Evolutionary conservation across 2,329 filamentous ascomycete genomes (phyloP), one percentile per base, ranked within the genome.

Genomic region (Diaporthe vexans): DNA sequence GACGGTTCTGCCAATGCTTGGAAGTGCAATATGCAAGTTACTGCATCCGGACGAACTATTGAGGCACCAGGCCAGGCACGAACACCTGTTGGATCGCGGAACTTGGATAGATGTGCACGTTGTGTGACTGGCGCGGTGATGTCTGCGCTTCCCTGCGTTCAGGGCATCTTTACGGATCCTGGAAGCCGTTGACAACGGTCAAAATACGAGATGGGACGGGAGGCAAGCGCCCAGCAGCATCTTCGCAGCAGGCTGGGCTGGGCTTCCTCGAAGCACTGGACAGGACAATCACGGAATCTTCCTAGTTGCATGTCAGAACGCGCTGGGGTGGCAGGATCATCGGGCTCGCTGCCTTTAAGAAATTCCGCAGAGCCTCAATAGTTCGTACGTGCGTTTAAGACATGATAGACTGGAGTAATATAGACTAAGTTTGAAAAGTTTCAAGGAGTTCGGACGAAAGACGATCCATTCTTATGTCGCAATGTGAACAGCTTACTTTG

Each of bases 41-140:
- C 72, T 70, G 21, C 11, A 70, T 73, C 11, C 37, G 63, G 52
- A 46, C 37, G n/a, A 37, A 63, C 57, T 72, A 72, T 63, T 56
- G 70, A 43, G 19, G 21, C 9, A 24, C 37, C 46, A 35, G 10
- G 24, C 29, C 46, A 48, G n/a, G 10, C 51, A 10, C 11, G 26
- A 24, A 17, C 24, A 61, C 33, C n/a, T 35, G 70, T 63, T 72
- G 70, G 70, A 29, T 24, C 17, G 33, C 57, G 46, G 33, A 40
- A 40, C 15, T 7, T 46, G n/a, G 29, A 0, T 54, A 35, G 48
- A 54, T 40, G 63, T 40, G 37, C 37, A 40, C 11, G 4, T 40
- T 40, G 37, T 68, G 63, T 54, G 63, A 52, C 61, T 48, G 61
- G 26, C 13, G 63, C 46, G 46, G 61, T 52, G 33, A 68, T 54